phyloP scores from a whole-genome alignment of 352 stramenopile species.

The Globisporangium ultimum region DNA sequence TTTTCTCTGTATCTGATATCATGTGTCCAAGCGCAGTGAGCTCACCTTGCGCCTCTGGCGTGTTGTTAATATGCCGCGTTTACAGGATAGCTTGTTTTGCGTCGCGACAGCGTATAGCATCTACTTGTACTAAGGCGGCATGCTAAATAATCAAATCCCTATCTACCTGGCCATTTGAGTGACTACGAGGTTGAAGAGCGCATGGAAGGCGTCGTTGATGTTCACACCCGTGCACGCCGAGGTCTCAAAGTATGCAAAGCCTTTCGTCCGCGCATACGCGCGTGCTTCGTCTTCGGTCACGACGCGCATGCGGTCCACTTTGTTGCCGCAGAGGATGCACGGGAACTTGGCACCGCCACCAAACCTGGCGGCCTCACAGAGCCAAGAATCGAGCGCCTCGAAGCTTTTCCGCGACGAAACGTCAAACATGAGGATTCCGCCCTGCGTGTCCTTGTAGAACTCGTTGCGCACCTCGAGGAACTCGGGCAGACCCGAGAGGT shows the following conservation, averaged over 20 bases:
- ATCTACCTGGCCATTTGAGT: conserved; percentile 23
- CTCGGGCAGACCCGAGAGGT: conserved; percentile 89
- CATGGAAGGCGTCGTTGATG: conserved; percentile 84
- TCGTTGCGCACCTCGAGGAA: conserved; percentile 96
- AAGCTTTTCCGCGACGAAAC: conserved; percentile 76
- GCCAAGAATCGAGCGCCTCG: conserved; percentile 83
- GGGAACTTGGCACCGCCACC: conserved; percentile 86
- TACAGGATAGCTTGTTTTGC: conserved; percentile 87
- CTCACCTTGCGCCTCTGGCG: neutral
- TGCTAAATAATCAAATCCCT: neutral
- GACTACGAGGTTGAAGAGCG: conserved; percentile 70
- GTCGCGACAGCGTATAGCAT: conserved; percentile 86
- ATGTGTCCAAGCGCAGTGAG: neutral
- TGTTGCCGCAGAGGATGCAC: conserved; percentile 90
- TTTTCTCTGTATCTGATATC: neutral
- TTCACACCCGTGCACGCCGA: conserved; percentile 86
- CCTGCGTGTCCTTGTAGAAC: conserved; percentile 95
- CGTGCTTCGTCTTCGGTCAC: conserved; percentile 81
- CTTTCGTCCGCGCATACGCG: conserved; percentile 67
- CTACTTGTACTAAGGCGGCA: conserved; percentile 72
- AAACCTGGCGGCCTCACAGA: conserved; percentile 87
- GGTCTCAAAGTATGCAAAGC: conserved; percentile 92
- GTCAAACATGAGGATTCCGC: conserved; percentile 76
- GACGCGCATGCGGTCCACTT: conserved; percentile 74
- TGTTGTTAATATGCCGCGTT: neutral